Evolutionary conservation across 371 early-diverging fungal species (phyloP).

Genomic region (Amoeboaphelidium occidentale): DNA sequence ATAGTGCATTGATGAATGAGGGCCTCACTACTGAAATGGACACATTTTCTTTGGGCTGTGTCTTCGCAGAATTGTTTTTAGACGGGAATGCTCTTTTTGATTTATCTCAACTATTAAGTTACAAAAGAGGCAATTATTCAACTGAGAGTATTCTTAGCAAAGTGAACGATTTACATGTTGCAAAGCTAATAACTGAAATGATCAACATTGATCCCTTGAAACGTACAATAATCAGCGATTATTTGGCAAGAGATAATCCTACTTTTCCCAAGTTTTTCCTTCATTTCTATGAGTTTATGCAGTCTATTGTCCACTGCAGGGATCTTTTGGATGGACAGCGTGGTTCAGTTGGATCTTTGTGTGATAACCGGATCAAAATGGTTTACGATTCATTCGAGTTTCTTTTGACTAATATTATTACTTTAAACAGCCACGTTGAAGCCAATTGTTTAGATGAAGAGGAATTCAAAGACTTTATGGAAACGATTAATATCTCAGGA

Average conservation of each 20-base stretch:
- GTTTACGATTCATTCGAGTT: too few species aligned
- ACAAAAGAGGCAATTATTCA: conserved; percentile 34
- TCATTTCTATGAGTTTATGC: not conserved
- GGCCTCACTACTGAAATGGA: conserved; percentile 64
- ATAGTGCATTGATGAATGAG: not conserved
- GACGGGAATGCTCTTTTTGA: conserved; percentile 73
- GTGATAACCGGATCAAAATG: too few species aligned
- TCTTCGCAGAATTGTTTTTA: conserved; percentile 75
- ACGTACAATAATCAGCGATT: not conserved
- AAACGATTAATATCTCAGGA: not conserved
- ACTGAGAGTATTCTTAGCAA: not conserved
- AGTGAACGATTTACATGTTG: not conserved
- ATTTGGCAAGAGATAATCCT: not conserved
- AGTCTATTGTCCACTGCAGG: not conserved
- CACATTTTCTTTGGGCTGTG: conserved; percentile 72
- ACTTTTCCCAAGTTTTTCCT: not conserved
- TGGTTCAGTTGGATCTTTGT: too few species aligned
- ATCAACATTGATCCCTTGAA: not conserved
- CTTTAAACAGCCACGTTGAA: too few species aligned
- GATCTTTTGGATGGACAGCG: too few species aligned
- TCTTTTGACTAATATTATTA: too few species aligned
- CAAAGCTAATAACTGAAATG: not conserved
- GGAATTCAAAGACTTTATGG: not conserved
- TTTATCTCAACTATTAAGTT: conserved; percentile 65
- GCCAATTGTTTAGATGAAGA: too few species aligned